These are phyloP conservation scores for Penicillium paxilli DNA, from an alignment of 495 filamentous ascomycete species.

Conservation along the genomic window DNA sequence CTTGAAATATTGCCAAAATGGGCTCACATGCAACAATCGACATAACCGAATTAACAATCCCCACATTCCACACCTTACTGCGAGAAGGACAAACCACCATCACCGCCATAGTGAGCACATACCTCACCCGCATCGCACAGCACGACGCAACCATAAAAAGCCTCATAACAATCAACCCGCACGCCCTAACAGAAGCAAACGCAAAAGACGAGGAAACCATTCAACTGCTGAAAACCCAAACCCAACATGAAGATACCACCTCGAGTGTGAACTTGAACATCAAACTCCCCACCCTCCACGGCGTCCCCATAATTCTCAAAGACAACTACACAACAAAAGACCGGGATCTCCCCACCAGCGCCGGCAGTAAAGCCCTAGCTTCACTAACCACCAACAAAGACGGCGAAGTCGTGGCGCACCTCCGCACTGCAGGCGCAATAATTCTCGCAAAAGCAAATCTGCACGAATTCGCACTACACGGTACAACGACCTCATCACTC, in stretches of 20 bases:
- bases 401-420: slow-evolving; percentile 43
- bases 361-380: slow-evolving; percentile 47
- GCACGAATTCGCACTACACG: slow-evolving; percentile 66
- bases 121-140: slow-evolving; percentile 53
- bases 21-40: slow-evolving; percentile 25
- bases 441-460: slow-evolving; percentile 67
- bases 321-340: slow-evolving; percentile 66
- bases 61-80: slow-evolving; percentile 52
- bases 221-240: slow-evolving; percentile 6
- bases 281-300: slow-evolving; percentile 30
- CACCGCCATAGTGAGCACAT: slow-evolving; percentile 51
- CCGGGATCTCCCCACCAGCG: slow-evolving; percentile 53
- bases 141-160: slow-evolving; percentile 59
- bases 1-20: slow-evolving; percentile 6
- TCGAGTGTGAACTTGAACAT: too few relatives aligned
- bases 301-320: slow-evolving; percentile 62
- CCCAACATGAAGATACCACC: neutral
- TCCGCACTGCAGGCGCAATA: slow-evolving; percentile 59
- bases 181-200: slow-evolving; percentile 49
- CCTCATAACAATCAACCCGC: slow-evolving; percentile 53
- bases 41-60: slow-evolving; percentile 55
- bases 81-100: slow-evolving; percentile 50
- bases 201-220: slow-evolving; percentile 44
- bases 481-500: slow-evolving; percentile 57
- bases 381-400: slow-evolving; percentile 44